Base-by-base conservation (phyloP, 805 yeast genomes). In the Sugiyamaella smithiae region DNA sequence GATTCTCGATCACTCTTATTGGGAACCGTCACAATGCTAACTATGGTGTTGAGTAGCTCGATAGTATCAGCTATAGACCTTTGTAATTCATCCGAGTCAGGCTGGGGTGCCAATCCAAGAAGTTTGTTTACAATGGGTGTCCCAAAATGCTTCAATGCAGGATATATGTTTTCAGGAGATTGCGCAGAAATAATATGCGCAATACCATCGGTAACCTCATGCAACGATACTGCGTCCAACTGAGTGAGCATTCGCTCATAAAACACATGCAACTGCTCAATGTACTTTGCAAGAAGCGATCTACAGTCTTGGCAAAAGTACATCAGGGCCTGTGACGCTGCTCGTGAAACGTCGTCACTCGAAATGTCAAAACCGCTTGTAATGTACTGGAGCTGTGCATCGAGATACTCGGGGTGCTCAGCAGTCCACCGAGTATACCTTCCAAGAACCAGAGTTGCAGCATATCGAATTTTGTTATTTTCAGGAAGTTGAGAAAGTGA, bases 371-470 rank as follows among this genome's bases (percentile, higher is more conserved):
- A 87, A 0, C 97, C 96, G 51, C 73, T 75, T 49, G 84, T 84
- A 54, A 95, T 88, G 64, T 89, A 93, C 54, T 84, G 82, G 49
- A 93, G 74, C 65, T 90, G 96, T 42, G 81, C 76, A 65, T 87
- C 93, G 51, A 95, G 72, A 58, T 74, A 84, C 53, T 85, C 84
- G 3, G 95, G 89, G 67, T 93, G 95, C 56, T 80, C 76, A 3
- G 89, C 72, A 0, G 98, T 88, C 97, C 99, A 93, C 68, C 85
- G 88, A 1, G 98, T 87, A 66, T 93, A 93, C 59, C 99, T 76
- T n/a, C 99, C 98, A 35, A 93, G 70, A 1, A 93, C 96, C 61
- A 93, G 74, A 0, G 96, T 88, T 1, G 96, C 89, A 5, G 98
- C 95, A 62, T 91, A 93, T 64, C 96, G 76, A 45, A 93, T 80